These are phyloP conservation scores for Phytophthora multivora DNA, from an alignment of 352 stramenopile species.

Conservation along the genomic window DNA sequence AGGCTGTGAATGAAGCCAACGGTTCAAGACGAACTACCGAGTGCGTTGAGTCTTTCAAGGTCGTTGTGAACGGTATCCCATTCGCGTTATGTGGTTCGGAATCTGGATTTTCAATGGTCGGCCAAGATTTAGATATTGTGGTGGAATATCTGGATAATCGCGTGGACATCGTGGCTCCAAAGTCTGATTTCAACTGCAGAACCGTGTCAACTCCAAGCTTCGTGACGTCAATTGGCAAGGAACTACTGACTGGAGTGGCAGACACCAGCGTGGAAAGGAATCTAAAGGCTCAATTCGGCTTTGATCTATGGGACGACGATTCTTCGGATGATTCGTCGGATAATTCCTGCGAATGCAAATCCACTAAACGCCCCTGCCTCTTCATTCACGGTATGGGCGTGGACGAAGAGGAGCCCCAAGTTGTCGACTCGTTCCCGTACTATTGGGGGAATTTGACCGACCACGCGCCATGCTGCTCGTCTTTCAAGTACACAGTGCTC, in stretches of 20 bases:
- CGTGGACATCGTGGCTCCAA: constrained; percentile 4
- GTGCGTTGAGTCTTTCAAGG: not conserved
- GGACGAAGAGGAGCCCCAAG: constrained; percentile 5
- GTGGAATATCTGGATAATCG: constrained; percentile 9
- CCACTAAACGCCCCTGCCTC: constrained; percentile 14
- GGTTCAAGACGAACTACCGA: not conserved
- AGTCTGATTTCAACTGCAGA: not conserved
- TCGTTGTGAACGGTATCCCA: constrained; percentile 1
- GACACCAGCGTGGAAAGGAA: constrained; percentile 5
- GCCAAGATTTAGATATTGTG: constrained; percentile 17
- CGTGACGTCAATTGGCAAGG: constrained; percentile 5
- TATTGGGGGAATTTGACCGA: constrained; percentile 29
- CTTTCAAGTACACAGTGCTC: constrained; percentile 18
- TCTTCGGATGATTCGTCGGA: not conserved
- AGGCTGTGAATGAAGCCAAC: constrained; percentile 7
- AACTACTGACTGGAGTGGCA: constrained; percentile 11
- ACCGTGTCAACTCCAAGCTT: constrained; percentile 8
- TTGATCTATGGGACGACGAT: not conserved
- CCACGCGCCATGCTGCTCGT: constrained; percentile 23
- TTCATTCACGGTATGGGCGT: constrained; percentile 28
- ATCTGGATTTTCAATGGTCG: constrained; percentile 22
- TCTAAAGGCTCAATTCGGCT: constrained; percentile 12
- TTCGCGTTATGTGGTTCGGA: constrained; percentile 9
- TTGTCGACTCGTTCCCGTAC: constrained; percentile 13
- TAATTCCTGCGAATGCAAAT: constrained; percentile 18